Conservation (phyloP, 2,329 filamentous ascomycete species). For the Fonsecaea erecta region DNA sequence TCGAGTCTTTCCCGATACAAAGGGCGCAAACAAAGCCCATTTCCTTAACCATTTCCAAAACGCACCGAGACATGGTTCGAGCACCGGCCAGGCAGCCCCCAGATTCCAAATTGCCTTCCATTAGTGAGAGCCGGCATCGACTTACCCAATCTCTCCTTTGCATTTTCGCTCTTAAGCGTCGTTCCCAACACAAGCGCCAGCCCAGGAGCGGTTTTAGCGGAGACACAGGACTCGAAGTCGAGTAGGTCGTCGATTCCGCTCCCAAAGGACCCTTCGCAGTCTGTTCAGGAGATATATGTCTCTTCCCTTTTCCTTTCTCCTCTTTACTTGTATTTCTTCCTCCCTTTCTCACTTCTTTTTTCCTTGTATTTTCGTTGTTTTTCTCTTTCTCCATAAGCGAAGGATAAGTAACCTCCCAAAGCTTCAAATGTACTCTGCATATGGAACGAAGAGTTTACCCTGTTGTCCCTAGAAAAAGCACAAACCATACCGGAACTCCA, state of each 20-base stretch:
- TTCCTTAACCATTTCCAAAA: too few relatives aligned
- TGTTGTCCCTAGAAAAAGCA: neutral
- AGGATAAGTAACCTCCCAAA: neutral
- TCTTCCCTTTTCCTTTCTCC: neutral
- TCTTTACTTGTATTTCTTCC: neutral
- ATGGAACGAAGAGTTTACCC: neutral
- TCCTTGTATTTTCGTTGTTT: neutral
- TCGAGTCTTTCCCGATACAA: too few relatives aligned
- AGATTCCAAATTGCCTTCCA: neutral
- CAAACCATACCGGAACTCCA: neutral
- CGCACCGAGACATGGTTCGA: too few relatives aligned
- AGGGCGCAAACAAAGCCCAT: too few relatives aligned
- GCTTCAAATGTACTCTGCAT: neutral
- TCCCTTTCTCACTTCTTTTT: neutral
- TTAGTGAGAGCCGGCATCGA: neutral
- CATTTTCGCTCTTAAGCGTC: neutral
- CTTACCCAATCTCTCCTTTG: neutral
- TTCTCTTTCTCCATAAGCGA: neutral
- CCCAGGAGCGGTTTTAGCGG: neutral
- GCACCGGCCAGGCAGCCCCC: too few relatives aligned
- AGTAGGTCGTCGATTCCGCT: constrained; percentile 1
- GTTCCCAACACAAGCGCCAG: neutral
- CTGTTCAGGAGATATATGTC: neutral
- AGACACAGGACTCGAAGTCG: neutral
- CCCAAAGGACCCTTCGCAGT: neutral